Evolutionary conservation across 352 stramenopile genomes (phyloP), one percentile per base, ranked within the genome.

Genomic region (Globisporangium megalacanthum): DNA sequence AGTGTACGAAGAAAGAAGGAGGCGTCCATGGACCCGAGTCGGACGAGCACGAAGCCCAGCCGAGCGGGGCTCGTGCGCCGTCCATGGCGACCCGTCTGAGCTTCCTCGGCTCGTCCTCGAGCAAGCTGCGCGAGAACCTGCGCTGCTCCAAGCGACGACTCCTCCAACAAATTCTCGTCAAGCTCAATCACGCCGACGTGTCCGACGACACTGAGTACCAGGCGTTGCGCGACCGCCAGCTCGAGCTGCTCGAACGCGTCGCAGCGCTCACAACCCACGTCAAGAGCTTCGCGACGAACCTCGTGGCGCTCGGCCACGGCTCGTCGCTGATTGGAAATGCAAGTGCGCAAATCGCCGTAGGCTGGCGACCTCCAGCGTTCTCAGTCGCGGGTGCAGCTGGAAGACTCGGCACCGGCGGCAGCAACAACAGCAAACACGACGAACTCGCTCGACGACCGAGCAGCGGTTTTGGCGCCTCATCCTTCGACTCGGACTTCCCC

Each of bases 141-240:
- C 72, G 72, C n/a, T 67, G 61, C 47, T 61, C 62, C 29, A 81
- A 81, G 55, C 69, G 69, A 13, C 69, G 72, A 11, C 60, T 81
- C 29, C 71, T 81, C 45, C 72, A 81, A 49, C 69, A 81, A 53
- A 55, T 77, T 3, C 59, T 81, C 3, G 71, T 72, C 35, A 76
- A 78, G 56, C 46, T 81, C 22, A 69, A 72, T 9, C 68, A 78
- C 48, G 58, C 69, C 8, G 72, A 78, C 31, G 49, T 52, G 1
- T 76, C 69, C 2, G 69, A 73, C 29, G 72, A 81, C 46, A 52
- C 59, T 20, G 72, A 81, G 60, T 81, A 81, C 50, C 56, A 65
- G 19, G 36, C 31, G 20, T 61, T 76, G 20, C 69, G 64, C 6
- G 58, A 66, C 14, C 65, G 66, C 13, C 68, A 80, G 17, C 61